Evolutionary conservation across 495 filamentous ascomycete species (phyloP).

Genomic region (Hypoxylon perforatum): DNA sequence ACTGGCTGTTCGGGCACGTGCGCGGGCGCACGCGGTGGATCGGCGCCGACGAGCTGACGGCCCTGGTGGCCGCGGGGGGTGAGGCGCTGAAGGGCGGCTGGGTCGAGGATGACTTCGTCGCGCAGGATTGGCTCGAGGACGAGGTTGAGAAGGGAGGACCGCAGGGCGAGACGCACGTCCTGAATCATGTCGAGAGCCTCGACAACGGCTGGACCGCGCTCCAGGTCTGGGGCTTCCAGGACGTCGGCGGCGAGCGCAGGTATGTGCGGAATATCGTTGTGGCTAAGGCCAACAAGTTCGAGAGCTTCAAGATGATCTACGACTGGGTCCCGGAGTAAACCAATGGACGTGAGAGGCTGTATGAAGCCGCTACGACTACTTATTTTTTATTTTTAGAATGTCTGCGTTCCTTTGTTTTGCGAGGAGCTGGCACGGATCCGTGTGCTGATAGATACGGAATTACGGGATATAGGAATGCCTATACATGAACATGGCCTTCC

Average conservation of each 20-base stretch:
- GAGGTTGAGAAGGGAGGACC: conserved; percentile 61
- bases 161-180: conserved; percentile 58
- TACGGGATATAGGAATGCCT: background rate
- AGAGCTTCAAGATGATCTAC: conserved; percentile 78
- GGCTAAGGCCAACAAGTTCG: conserved; percentile 69
- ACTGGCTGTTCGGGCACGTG: conserved; percentile 84
- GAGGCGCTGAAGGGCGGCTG: conserved; percentile 8
- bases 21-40: conserved; percentile 70
- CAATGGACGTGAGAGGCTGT: background rate
- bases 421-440: background rate
- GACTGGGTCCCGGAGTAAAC: conserved; percentile 57
- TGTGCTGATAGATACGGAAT: no score
- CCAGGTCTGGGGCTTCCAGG: conserved; percentile 67
- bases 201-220: conserved; percentile 67
- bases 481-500: background rate
- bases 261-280: conserved; percentile 75
- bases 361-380: no score
- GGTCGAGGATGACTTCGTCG: conserved; percentile 58
- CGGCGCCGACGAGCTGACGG: conserved; percentile 41
- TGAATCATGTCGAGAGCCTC: conserved; percentile 65
- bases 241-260: conserved; percentile 66
- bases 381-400: background rate
- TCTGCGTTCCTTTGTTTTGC: background rate
- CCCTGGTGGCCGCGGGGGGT: conserved; percentile 35
- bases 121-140: conserved; percentile 63